Evolutionary conservation across 148 eudicot genomes (phyloP).

Genomic region (Camellia sinensis): DNA sequence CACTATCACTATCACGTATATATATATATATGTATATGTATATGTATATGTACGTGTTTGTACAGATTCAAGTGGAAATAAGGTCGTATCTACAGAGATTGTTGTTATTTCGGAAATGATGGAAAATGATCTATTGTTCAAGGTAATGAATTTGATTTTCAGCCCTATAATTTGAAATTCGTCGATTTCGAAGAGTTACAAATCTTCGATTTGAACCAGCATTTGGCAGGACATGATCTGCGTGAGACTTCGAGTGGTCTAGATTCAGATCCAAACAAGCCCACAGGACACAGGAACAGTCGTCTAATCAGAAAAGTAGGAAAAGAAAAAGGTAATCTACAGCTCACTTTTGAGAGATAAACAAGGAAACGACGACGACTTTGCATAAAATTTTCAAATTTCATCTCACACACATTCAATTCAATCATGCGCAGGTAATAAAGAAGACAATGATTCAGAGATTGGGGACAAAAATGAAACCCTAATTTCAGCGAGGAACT

Average conservation of each 20-base stretch:
- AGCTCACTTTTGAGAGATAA: not conserved
- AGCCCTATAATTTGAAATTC: constrained; percentile 4
- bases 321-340: constrained; percentile 63
- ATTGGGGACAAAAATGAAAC: constrained; percentile 38
- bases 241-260: constrained; percentile 49
- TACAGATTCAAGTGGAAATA: not conserved
- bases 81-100: not conserved
- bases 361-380: not conserved
- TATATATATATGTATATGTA: not conserved
- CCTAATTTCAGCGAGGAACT: constrained; percentile 68
- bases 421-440: constrained; percentile 35
- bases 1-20: not conserved
- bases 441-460: constrained; percentile 41
- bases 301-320: constrained; percentile 44
- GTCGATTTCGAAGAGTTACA: constrained; percentile 21
- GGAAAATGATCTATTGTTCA: not conserved
- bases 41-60: not conserved
- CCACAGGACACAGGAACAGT: constrained; percentile 33
- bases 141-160: not conserved
- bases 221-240: constrained; percentile 49
- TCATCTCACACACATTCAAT: constrained; percentile 5
- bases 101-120: not conserved
- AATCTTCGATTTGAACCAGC: constrained; percentile 45
- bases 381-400: constrained; percentile 10
- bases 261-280: constrained; percentile 66